Evolutionary conservation across 306 rosid genomes (phyloP).

Genomic region (Urtica urens): DNA sequence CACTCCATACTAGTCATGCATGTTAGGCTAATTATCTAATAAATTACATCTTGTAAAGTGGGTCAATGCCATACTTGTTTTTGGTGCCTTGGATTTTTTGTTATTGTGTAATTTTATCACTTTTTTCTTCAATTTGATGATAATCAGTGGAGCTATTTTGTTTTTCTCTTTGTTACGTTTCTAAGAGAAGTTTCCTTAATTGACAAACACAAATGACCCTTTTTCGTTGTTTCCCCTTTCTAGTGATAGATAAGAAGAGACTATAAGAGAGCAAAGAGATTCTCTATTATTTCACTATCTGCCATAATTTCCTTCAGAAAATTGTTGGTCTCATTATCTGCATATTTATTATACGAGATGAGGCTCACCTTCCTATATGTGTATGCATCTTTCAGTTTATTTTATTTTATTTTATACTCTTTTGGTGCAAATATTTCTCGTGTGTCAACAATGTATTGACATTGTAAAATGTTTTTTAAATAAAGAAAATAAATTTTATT

Average conservation of each 20-base stretch:
- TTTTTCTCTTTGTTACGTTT: constrained; percentile 21
- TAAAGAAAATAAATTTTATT: too few species aligned
- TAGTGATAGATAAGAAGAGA: too few species aligned
- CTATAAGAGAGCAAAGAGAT: too few species aligned
- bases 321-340: not conserved
- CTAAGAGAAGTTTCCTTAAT: constrained; percentile 11
- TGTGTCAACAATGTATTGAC: too few species aligned
- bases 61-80: constrained; percentile 10
- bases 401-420: not conserved
- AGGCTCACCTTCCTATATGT: constrained; percentile 7
- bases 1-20: not conserved
- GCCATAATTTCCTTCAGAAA: not conserved
- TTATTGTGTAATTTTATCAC: not conserved
- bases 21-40: not conserved
- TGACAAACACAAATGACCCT: constrained; percentile 11
- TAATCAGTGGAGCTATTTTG: constrained; percentile 6
- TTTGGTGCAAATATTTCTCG: too few species aligned
- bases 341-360: not conserved
- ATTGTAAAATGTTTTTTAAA: too few species aligned
- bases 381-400: not conserved
- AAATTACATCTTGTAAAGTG: not conserved
- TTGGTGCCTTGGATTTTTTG: not conserved
- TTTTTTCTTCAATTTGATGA: not conserved
- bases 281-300: not conserved
- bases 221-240: not conserved